Conservation (phyloP, 164 flowering plant genomes). For the Amborella trichopoda region DNA sequence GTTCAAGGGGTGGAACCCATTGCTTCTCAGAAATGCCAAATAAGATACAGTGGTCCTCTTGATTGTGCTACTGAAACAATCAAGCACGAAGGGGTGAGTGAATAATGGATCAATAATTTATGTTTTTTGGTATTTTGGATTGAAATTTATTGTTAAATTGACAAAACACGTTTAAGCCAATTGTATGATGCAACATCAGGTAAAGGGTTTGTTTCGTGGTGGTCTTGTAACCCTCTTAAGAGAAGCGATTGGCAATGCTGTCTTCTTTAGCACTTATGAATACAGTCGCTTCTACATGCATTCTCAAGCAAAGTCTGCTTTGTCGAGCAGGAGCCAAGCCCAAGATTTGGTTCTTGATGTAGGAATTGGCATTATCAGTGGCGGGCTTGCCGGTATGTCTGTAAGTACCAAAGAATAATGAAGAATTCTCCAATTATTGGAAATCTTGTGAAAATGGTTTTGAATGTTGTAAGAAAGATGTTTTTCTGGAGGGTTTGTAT, state of each 20-base stretch:
- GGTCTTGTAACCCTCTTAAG: constrained; percentile 63
- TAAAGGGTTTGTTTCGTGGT: constrained; percentile 73
- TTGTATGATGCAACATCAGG: constrained; percentile 29
- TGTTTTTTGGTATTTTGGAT: no score
- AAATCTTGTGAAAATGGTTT: no score
- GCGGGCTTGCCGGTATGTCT: constrained; percentile 84
- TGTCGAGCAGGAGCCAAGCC: constrained; percentile 19
- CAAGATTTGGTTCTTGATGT: constrained; percentile 34
- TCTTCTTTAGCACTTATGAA: constrained; percentile 70
- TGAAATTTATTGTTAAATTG: no score
- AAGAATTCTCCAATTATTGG: constrained; percentile 1
- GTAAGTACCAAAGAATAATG: constrained; percentile 34
- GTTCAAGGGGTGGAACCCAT: constrained; percentile 68
- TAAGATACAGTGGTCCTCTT: constrained; percentile 57
- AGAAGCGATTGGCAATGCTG: constrained; percentile 71
- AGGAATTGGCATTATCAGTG: constrained; percentile 71
- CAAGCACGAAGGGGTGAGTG: constrained; percentile 68
- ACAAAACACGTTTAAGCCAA: constrained; percentile 11
- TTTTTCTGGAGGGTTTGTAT: no score
- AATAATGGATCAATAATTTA: no score
- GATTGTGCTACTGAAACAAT: constrained; percentile 72
- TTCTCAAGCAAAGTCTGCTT: constrained; percentile 32
- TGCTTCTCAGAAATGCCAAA: constrained; percentile 26
- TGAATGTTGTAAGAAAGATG: no score
- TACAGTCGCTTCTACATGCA: constrained; percentile 59